Base-by-base conservation (phyloP, 192 early-diverging fungal species). In the Pilobolus umbonatus region DNA sequence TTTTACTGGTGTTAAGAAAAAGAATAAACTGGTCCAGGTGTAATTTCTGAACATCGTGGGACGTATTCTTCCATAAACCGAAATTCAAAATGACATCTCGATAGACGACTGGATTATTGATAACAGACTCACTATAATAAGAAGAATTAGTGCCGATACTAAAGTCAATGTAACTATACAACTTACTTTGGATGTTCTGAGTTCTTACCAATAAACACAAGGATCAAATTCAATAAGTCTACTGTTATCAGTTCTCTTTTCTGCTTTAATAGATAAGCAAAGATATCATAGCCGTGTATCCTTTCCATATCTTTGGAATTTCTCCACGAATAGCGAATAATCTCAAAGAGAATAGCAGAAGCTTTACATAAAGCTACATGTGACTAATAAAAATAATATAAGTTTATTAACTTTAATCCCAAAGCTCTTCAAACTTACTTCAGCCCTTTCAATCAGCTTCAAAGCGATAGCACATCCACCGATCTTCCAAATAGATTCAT, bases 241-340 rank as follows among this genome's bases (percentile, higher is more conserved):
- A 74, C 61, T 0, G 76, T 75, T 24, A 88, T 75, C 2, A 87
- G 62, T 4, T 75, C 68, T 44, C 76, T 77, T 67, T 88, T 88
- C 43, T 80, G 73, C 49, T 80, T 88, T 25, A 88, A 42, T 26
- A 88, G 64, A 29, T 72, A 75, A 2, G 80, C 81, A 9, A 88
- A 65, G 29, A 85, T 77, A 56, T 87, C 84, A 29, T 88, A 88
- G 14, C 84, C 79, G 64, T 80, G 81, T 24, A 68, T 69, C 25
- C 78, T 68, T 48, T 87, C 86, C 83, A 87, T 87, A 30, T 88
- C 86, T 57, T 85, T 85, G 0, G 80, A 76, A 60, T 86, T 85
- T 21, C 86, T 55, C 86, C 86, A 88, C 26, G 69, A 82, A 54
- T 77, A 81, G 31, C 76, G 61, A 43, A 88, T 75, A 31, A 79